These are phyloP conservation scores for Aphanomyces invadans DNA, from an alignment of 352 stramenopile genomes.

Conservation along the genomic window DNA sequence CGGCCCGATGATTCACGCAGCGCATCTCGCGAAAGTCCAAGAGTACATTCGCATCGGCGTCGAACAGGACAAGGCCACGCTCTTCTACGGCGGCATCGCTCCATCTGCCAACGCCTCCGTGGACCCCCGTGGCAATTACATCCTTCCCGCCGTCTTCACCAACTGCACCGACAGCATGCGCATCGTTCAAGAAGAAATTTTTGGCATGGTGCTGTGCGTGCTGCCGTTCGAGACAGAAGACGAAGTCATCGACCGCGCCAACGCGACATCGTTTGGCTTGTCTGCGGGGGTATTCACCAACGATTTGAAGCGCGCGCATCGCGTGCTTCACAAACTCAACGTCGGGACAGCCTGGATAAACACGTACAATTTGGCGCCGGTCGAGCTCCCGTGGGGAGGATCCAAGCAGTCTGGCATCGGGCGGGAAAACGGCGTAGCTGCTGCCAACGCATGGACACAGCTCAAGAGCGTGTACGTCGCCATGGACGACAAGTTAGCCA, in stretches of 20 bases:
- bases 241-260: constrained; percentile 70
- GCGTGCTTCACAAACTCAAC: constrained; percentile 56
- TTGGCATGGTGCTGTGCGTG: constrained; percentile 77
- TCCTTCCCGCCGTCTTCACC: constrained; percentile 86
- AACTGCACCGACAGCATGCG: constrained; percentile 83
- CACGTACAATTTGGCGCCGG: constrained; percentile 85
- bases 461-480: constrained; percentile 85
- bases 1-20: constrained; percentile 79
- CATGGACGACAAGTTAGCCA: constrained; percentile 61
- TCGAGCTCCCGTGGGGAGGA: constrained; percentile 84
- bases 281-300: constrained; percentile 82
- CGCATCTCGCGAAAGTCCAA: constrained; percentile 72
- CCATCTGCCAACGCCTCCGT: constrained; percentile 38
- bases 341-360: constrained; percentile 84
- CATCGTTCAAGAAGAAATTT: constrained; percentile 79
- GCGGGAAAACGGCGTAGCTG: constrained; percentile 85
- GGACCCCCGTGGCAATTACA: constrained; percentile 83
- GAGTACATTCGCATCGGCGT: constrained; percentile 51
- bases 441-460: constrained; percentile 85
- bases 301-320: constrained; percentile 68
- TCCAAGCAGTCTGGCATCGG: constrained; percentile 88
- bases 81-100: constrained; percentile 43
- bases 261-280: constrained; percentile 71
- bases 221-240: constrained; percentile 68
- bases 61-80: constrained; percentile 49